phyloP scores from a whole-genome alignment of 2,329 filamentous ascomycete genomes.

The Phialocephala sp. region DNA sequence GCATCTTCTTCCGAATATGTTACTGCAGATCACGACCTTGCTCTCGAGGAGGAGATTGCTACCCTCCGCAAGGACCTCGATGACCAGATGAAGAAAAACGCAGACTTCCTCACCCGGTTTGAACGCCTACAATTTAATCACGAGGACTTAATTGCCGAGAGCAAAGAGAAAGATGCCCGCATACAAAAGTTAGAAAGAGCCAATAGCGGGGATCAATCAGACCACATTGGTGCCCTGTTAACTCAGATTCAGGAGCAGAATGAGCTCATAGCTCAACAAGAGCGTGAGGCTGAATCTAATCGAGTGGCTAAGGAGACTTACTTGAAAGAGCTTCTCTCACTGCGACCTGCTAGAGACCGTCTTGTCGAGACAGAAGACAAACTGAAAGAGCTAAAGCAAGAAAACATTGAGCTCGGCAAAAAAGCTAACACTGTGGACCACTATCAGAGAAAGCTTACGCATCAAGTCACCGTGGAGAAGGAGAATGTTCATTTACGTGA shows the following conservation, averaged over 20 bases:
- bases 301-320: constrained; percentile 50
- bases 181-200: constrained; percentile 40
- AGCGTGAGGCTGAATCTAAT: constrained; percentile 65
- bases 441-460: constrained; percentile 67
- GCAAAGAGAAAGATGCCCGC: constrained; percentile 61
- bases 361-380: constrained; percentile 62
- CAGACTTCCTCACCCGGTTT: constrained; percentile 63
- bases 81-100: constrained; percentile 60
- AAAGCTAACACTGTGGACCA: constrained; percentile 68
- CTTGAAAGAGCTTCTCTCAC: constrained; percentile 54
- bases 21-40: constrained; percentile 39
- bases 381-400: constrained; percentile 62
- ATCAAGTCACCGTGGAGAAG: constrained; percentile 58
- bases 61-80: constrained; percentile 53
- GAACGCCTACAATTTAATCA: constrained; percentile 66
- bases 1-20: background rate
- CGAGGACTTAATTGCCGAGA: constrained; percentile 61
- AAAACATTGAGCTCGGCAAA: constrained; percentile 59
- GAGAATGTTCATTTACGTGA: constrained; percentile 62
- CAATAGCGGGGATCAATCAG: constrained; percentile 58
- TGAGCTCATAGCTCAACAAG: constrained; percentile 72
- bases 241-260: constrained; percentile 69
- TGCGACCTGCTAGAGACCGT: constrained; percentile 53
- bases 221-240: constrained; percentile 60
- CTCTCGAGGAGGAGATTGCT: constrained; percentile 56